A percentile compares a stretch with the other conserved stretches of the same genome.
These are phyloP conservation scores for Eucalyptus globulus DNA, from an alignment of 345 rosid species.

Conservation along the genomic window DNA sequence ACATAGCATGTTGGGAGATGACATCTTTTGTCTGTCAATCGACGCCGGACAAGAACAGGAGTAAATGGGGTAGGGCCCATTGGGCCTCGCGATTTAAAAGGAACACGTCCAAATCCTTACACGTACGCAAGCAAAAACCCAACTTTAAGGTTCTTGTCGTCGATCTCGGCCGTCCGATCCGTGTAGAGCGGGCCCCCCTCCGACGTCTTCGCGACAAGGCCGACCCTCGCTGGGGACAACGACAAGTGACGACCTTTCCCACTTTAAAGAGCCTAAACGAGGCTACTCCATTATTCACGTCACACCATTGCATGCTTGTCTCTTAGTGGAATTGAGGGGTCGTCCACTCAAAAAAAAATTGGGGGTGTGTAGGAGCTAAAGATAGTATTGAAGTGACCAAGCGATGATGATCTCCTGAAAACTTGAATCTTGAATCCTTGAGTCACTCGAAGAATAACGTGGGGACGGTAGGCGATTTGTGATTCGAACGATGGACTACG, in stretches of 20 bases:
- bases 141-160: background rate
- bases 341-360: background rate
- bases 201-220: background rate
- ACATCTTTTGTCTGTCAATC: background rate
- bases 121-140: background rate
- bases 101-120: background rate
- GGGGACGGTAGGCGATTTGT: background rate
- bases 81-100: background rate
- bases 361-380: background rate
- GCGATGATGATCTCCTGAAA: background rate
- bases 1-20: background rate
- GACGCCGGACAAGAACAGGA: background rate
- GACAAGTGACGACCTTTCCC: background rate
- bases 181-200: background rate
- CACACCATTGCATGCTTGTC: background rate
- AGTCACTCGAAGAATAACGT: background rate
- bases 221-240: background rate
- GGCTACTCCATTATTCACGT: background rate
- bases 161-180: background rate
- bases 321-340: background rate
- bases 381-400: background rate
- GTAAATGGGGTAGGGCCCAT: background rate
- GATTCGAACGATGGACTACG: background rate
- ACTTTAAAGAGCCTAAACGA: background rate
- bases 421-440: background rate